These are phyloP conservation scores for Trypanosoma congolense DNA, from an alignment of 208 protist genomes.

Conservation along the genomic window DNA sequence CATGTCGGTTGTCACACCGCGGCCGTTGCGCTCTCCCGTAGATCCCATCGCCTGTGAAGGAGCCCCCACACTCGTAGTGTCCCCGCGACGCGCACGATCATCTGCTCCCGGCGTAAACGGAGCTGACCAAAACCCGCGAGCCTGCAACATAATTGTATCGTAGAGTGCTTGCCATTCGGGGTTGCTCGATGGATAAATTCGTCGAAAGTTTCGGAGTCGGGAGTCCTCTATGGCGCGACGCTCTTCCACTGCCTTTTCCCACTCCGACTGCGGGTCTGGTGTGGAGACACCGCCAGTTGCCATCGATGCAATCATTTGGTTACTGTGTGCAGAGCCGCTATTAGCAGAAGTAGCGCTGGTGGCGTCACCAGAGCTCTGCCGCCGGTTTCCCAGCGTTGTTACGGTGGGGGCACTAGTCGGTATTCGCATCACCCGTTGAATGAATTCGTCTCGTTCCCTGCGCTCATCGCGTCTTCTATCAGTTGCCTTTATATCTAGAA, in stretches of 20 bases:
- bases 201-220: slow-evolving; percentile 70
- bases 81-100: slow-evolving; percentile 14
- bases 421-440: slow-evolving; percentile 65
- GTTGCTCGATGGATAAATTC: slow-evolving; percentile 74
- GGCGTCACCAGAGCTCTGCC: neutral
- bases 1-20: neutral
- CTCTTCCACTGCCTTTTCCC: slow-evolving; percentile 18
- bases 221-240: slow-evolving; percentile 63
- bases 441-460: slow-evolving; percentile 71
- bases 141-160: slow-evolving; percentile 48
- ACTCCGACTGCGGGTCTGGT: slow-evolving; percentile 4
- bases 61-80: neutral
- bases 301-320: neutral
- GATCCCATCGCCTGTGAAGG: neutral
- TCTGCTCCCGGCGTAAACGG: slow-evolving; percentile 12
- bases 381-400: slow-evolving; percentile 4
- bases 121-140: slow-evolving; percentile 19
- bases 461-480: slow-evolving; percentile 61
- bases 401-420: slow-evolving; percentile 13
- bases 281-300: neutral
- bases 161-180: slow-evolving; percentile 64
- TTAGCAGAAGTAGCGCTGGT: neutral
- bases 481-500: slow-evolving; percentile 76
- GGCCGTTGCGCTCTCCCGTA: neutral
- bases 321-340: neutral